Conservation (phyloP, 2,329 filamentous ascomycete genomes). For the Fusarium coffeatum region DNA sequence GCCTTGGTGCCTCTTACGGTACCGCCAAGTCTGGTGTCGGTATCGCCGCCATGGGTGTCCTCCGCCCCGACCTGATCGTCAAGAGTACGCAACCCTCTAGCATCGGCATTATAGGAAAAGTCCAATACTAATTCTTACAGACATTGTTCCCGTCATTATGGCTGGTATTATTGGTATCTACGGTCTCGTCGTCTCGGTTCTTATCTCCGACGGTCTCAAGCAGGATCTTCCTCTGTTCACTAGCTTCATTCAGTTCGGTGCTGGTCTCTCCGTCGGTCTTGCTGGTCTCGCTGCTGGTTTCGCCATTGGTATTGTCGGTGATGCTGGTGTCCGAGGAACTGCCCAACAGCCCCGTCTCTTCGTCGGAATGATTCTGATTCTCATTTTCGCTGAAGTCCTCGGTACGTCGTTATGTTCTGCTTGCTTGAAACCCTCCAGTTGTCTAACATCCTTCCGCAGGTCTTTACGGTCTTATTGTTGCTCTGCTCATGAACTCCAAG, state of each 20-base stretch:
- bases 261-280: constrained; percentile 83
- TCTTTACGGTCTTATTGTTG: constrained; percentile 99
- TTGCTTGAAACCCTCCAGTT: neutral
- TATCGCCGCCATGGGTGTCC: constrained; percentile 98
- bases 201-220: constrained; percentile 83
- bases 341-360: constrained; percentile 88
- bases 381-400: constrained; percentile 99
- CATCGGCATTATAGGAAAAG: neutral
- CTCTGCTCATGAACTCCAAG: constrained; percentile 99
- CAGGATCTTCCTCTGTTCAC: constrained; percentile 81
- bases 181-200: constrained; percentile 86
- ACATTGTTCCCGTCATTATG: constrained; percentile 99
- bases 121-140: constrained; percentile 59
- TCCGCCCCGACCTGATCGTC: constrained; percentile 97
- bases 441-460: constrained; percentile 62
- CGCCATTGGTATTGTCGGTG: constrained; percentile 88
- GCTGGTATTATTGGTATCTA: constrained; percentile 99
- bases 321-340: constrained; percentile 88
- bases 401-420: constrained; percentile 69
- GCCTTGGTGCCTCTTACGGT: constrained; percentile 96
- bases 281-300: constrained; percentile 87
- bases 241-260: constrained; percentile 86
- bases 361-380: constrained; percentile 98
- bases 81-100: constrained; percentile 79
- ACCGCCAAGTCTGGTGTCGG: constrained; percentile 99